Evolutionary conservation across 2,329 filamentous ascomycete species (phyloP).

Genomic region (Colletotrichum shisoi): DNA sequence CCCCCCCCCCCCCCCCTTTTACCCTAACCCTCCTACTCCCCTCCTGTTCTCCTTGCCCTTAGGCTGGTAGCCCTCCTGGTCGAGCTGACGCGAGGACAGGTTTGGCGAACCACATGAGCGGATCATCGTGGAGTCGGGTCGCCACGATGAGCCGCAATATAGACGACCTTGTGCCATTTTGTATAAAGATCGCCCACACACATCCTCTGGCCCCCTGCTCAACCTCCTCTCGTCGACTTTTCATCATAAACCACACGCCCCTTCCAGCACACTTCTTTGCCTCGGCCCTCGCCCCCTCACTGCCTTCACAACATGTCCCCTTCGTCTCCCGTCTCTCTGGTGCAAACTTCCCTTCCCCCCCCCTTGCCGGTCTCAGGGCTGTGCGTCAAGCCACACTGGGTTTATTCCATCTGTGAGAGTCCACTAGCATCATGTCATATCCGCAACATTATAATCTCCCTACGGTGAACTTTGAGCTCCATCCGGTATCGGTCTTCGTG

Average conservation of each 20-base stretch:
- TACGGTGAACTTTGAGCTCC: background rate
- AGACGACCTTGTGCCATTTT: background rate
- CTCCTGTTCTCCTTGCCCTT: background rate
- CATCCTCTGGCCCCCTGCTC: background rate
- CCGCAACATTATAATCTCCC: background rate
- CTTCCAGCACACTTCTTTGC: too few species aligned
- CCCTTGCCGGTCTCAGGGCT: background rate
- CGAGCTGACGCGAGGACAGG: background rate
- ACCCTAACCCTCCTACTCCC: too few species aligned
- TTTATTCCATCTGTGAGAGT: background rate
- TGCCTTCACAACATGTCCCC: background rate
- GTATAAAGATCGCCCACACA: background rate
- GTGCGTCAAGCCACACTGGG: background rate
- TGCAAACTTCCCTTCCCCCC: background rate
- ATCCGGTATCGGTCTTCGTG: background rate
- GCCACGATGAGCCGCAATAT: background rate
- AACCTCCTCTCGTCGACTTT: background rate
- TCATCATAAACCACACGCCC: background rate
- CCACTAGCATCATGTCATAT: background rate
- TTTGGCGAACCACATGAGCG: background rate
- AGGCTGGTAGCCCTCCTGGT: conserved; percentile 1
- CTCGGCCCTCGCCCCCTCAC: too few species aligned
- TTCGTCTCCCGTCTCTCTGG: background rate
- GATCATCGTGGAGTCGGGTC: background rate
- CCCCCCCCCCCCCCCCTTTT: background rate